Base-by-base conservation (phyloP, 108 stramenopile species). In the Cylindrotheca fusiformis region DNA sequence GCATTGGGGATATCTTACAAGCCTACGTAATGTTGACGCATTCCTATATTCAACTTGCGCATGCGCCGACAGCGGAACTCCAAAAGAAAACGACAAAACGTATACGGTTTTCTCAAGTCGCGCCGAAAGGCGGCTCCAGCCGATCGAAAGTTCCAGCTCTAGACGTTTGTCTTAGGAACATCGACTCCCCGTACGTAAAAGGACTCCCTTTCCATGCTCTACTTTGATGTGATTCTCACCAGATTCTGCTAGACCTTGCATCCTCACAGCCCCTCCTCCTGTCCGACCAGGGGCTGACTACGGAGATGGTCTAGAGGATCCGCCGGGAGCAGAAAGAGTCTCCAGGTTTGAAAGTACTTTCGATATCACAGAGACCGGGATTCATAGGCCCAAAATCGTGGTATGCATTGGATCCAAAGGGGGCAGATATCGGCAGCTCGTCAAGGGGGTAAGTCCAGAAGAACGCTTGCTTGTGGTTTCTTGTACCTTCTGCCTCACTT, bases 341-440 rank as follows among this genome's bases (percentile, higher is more conserved):
- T 14, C 63, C 18, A 55, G 83, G 6, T 92, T 95, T 60, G 82
- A 87, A 31, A 23, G 69, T 44, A 76, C 50, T 19, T 94, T 95
- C 62, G 59, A 73, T 14, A 75, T 95, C 46, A 88, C 96, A 28
- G 88, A 82, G 0, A 79, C 88, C 32, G 96, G 96, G 6, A 49
- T 95, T 22, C 83, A 87, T 65, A 68, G 93, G 20, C 96, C 96
- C 8, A 94, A 93, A 69, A 96, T 96, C 59, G 85, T 96, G 14
- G 56, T 71, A 19, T 91, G 90, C 58, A 48, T 78, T n/a, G 96
- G 93, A 6, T 69, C 79, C 2, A 86, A 85, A 70, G 93, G 92
- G 23, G 72, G 77, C 6, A 29, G 51, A 32, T 94, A 75, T 60
- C 83, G 67, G 28, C 95, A 97, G 64, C 85, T 97, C 26, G 96